phyloP scores from a whole-genome alignment of 2,329 filamentous ascomycete genomes.

The Hypocrella siamensis region DNA sequence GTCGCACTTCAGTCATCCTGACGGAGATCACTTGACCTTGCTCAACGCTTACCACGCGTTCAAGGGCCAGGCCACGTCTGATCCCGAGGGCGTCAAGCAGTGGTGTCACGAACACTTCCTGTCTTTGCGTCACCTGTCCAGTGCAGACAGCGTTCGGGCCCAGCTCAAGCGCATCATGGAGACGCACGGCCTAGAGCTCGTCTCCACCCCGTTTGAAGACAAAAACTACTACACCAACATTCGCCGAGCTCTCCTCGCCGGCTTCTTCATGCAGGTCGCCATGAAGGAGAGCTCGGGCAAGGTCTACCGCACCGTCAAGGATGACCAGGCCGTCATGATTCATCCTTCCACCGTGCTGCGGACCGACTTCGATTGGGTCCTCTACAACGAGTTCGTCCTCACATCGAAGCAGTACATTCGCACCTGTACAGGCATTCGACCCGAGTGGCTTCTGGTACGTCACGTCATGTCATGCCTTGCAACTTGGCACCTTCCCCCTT shows the following conservation, averaged over 20 bases:
- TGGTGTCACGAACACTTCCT: slow-evolving; percentile 98
- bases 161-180: slow-evolving; percentile 98
- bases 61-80: slow-evolving; percentile 50
- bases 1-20: slow-evolving; percentile 74
- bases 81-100: slow-evolving; percentile 56
- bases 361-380: slow-evolving; percentile 85
- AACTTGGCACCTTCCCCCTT: not conserved
- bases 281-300: slow-evolving; percentile 83
- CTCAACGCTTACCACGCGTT: slow-evolving; percentile 98
- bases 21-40: slow-evolving; percentile 90
- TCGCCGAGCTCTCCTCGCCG: slow-evolving; percentile 74
- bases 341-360: slow-evolving; percentile 85
- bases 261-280: slow-evolving; percentile 99
- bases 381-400: slow-evolving; percentile 97
- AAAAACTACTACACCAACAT: slow-evolving; percentile 99
- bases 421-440: slow-evolving; percentile 78
- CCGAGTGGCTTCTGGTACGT: slow-evolving; percentile 83
- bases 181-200: slow-evolving; percentile 66
- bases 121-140: slow-evolving; percentile 72
- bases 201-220: slow-evolving; percentile 82
- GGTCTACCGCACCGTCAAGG: slow-evolving; percentile 89
- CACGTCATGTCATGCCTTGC: not conserved
- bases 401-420: slow-evolving; percentile 97
- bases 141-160: slow-evolving; percentile 82
- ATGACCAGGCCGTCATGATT: slow-evolving; percentile 82